A percentile compares a stretch with the other conserved stretches of the same genome.
phyloP scores from a whole-genome alignment of 208 protist genomes.

The Acanthamoeba castellanii region DNA sequence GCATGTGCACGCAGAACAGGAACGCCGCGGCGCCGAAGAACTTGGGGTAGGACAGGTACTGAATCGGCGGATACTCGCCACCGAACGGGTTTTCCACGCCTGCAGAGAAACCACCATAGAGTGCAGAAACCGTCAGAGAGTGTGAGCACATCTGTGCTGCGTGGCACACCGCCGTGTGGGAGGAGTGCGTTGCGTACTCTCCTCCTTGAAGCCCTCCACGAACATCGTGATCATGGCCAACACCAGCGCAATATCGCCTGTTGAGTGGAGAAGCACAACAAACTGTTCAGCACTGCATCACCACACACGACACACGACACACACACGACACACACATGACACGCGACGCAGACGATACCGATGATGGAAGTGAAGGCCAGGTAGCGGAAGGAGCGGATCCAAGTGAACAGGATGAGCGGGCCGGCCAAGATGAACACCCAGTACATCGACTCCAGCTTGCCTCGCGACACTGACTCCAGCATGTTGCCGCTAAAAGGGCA shows the following conservation, averaged over 20 bases:
- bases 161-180: background rate
- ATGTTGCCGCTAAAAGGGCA: background rate
- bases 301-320: background rate
- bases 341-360: background rate
- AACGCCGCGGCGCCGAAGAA: constrained; percentile 75
- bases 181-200: background rate
- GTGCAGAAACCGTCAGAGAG: background rate
- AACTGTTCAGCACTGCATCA: background rate
- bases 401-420: constrained; percentile 27
- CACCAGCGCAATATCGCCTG: constrained; percentile 49
- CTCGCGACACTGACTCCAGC: constrained; percentile 23
- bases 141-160: too few species aligned
- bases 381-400: constrained; percentile 73
- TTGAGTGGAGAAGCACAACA: background rate
- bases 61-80: background rate
- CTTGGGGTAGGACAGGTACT: constrained; percentile 64
- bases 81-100: constrained; percentile 11
- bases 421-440: constrained; percentile 52
- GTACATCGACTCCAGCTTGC: constrained; percentile 41
- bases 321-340: background rate
- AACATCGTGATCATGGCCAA: constrained; percentile 47
- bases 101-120: background rate
- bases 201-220: constrained; percentile 54
- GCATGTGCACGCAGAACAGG: constrained; percentile 79
- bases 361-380: constrained; percentile 76